These are phyloP conservation scores for Fusarium xylarioides DNA, from an alignment of 2,329 filamentous ascomycete genomes.

Conservation along the genomic window DNA sequence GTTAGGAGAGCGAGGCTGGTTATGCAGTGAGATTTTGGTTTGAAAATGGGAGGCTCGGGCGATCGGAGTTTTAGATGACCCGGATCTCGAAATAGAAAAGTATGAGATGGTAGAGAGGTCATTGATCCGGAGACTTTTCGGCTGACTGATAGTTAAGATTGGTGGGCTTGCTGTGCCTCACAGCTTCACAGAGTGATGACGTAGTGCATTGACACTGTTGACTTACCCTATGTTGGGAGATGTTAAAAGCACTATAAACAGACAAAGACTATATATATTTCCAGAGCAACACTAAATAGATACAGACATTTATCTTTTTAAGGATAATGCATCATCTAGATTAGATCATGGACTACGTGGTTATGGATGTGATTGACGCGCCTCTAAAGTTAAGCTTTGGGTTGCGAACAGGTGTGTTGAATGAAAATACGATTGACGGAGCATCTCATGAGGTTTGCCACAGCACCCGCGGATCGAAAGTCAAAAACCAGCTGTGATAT, in stretches of 20 bases:
- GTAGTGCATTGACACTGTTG: background rate
- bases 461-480: background rate
- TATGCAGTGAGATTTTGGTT: background rate
- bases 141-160: background rate
- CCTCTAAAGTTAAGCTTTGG: too few relatives aligned
- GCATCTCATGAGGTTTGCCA: fast-evolving
- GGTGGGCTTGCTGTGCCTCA: too few relatives aligned
- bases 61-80: background rate
- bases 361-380: fast-evolving
- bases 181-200: background rate
- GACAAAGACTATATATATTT: too few relatives aligned
- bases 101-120: background rate
- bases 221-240: background rate
- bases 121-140: background rate
- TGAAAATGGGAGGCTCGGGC: background rate
- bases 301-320: background rate
- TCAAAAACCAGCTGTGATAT: fast-evolving
- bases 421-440: fast-evolving
- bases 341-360: fast-evolving
- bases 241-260: too few relatives aligned
- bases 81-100: background rate
- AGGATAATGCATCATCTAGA: background rate
- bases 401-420: too few relatives aligned
- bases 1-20: background rate
- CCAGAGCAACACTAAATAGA: too few relatives aligned